Percentiles rank a stretch among this genome's conserved stretches.
These are phyloP conservation scores for Prunus padus DNA, from an alignment of 306 rosid species.

Conservation along the genomic window DNA sequence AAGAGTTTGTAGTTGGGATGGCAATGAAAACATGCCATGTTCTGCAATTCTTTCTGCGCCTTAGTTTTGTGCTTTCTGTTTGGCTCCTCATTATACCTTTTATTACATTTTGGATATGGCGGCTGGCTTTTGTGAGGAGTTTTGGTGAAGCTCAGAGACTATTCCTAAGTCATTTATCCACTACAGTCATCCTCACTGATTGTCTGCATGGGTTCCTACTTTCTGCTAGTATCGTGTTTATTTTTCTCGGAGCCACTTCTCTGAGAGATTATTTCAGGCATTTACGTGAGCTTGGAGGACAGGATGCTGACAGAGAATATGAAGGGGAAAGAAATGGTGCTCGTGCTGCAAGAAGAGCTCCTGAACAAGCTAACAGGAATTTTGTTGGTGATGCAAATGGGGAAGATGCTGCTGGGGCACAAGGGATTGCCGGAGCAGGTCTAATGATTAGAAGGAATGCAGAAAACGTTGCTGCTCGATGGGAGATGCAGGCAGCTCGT, in stretches of 20 bases:
- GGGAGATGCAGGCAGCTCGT: slow-evolving; percentile 99
- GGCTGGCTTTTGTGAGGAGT: slow-evolving; percentile 98
- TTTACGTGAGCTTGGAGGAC: slow-evolving; percentile 94
- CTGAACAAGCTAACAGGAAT: slow-evolving; percentile 84
- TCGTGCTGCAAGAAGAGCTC: slow-evolving; percentile 86
- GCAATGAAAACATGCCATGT: slow-evolving; percentile 97
- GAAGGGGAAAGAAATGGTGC: slow-evolving; percentile 95
- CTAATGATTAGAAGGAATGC: slow-evolving; percentile 91
- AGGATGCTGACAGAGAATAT: slow-evolving; percentile 90
- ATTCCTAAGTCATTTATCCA: slow-evolving; percentile 84
- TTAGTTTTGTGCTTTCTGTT: slow-evolving; percentile 92
- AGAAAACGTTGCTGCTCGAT: slow-evolving; percentile 95
- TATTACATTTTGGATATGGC: slow-evolving; percentile 99
- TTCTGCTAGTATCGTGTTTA: slow-evolving; percentile 97
- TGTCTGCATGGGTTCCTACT: slow-evolving; percentile 97
- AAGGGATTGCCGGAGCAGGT: slow-evolving; percentile 88
- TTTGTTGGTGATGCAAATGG: slow-evolving; percentile 69
- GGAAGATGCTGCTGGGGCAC: slow-evolving; percentile 89
- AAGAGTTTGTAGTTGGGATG: slow-evolving; percentile 97
- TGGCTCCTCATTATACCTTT: slow-evolving; percentile 98
- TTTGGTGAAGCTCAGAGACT: slow-evolving; percentile 94
- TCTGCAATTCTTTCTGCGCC: slow-evolving; percentile 88
- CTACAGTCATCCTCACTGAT: slow-evolving; percentile 86
- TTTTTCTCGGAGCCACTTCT: slow-evolving; percentile 96
- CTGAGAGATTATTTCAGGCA: slow-evolving; percentile 98